Conservation (phyloP, 2,329 filamentous ascomycete genomes). For the Beauveria scarabaeidicola region DNA sequence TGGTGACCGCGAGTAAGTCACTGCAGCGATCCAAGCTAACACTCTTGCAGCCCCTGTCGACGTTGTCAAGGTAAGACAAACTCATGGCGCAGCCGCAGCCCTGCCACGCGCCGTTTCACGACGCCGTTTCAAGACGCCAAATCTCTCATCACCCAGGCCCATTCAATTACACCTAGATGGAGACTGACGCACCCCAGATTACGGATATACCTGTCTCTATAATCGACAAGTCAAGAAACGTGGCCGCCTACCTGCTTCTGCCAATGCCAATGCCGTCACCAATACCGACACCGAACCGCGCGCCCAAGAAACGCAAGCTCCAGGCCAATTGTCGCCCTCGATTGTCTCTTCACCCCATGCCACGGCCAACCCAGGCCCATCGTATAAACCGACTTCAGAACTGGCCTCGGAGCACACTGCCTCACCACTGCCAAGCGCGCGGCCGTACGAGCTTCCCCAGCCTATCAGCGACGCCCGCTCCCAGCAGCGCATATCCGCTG, state of each 20-base stretch:
- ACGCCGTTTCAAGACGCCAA: background rate
- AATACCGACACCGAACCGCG: background rate
- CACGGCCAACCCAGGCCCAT: background rate
- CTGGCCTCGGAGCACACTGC: background rate
- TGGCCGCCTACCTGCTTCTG: slow-evolving; percentile 24
- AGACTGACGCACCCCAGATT: slow-evolving; percentile 19
- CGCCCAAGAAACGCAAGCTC: background rate
- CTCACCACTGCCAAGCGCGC: slow-evolving; percentile 3
- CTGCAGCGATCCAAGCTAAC: background rate
- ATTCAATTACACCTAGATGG: background rate
- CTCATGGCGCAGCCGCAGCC: background rate
- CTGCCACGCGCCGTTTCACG: background rate
- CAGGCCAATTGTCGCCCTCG: background rate
- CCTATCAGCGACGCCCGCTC: background rate
- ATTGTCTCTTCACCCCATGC: background rate
- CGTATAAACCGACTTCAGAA: background rate
- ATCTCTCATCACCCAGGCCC: background rate
- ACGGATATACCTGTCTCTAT: slow-evolving; percentile 30
- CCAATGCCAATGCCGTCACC: background rate
- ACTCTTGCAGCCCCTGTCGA: slow-evolving; percentile 19
- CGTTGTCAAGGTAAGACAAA: slow-evolving; percentile 27
- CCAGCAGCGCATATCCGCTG: slow-evolving; percentile 11
- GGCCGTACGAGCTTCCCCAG: background rate
- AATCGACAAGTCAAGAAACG: slow-evolving; percentile 29
- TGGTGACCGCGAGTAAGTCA: background rate